These are phyloP conservation scores for Alternaria tenuissima DNA, from an alignment of 2,329 filamentous ascomycete genomes.

Conservation along the genomic window DNA sequence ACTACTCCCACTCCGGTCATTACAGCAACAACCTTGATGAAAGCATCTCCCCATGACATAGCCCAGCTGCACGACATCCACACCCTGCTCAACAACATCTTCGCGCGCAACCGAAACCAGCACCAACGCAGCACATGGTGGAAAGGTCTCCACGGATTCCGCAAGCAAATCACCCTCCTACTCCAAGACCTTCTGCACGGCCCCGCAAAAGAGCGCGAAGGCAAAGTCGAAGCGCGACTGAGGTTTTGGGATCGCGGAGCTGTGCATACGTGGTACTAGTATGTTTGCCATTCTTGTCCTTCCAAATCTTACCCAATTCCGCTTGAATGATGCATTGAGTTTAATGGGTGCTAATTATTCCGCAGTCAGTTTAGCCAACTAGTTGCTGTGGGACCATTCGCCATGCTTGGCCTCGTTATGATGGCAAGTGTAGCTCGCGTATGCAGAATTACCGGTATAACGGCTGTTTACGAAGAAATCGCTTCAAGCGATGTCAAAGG, in stretches of 20 bases:
- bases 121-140: constrained; percentile 86
- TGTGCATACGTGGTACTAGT: constrained; percentile 50
- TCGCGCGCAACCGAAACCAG: constrained; percentile 90
- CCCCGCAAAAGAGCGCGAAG: constrained; percentile 17
- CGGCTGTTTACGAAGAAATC: constrained; percentile 52
- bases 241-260: constrained; percentile 51
- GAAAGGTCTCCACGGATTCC: constrained; percentile 74
- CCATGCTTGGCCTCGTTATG: constrained; percentile 56
- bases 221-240: constrained; percentile 43
- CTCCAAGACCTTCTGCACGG: constrained; percentile 44
- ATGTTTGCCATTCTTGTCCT: constrained; percentile 18
- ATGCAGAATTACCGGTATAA: constrained; percentile 53
- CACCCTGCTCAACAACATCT: constrained; percentile 73
- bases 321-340: neutral
- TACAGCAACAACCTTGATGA: constrained; percentile 10
- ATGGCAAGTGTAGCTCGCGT: constrained; percentile 53
- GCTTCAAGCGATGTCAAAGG: constrained; percentile 52
- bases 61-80: constrained; percentile 50
- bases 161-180: constrained; percentile 70
- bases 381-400: constrained; percentile 56
- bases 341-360: constrained; percentile 7
- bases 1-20: constrained; percentile 1
- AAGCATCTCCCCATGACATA: constrained; percentile 34
- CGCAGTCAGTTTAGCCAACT: constrained; percentile 55
- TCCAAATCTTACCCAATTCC: neutral